A percentile compares a stretch with the other conserved stretches of the same genome.
These are phyloP conservation scores for Elongisporangium undulatum DNA, from an alignment of 352 stramenopile genomes.

Conservation along the genomic window DNA sequence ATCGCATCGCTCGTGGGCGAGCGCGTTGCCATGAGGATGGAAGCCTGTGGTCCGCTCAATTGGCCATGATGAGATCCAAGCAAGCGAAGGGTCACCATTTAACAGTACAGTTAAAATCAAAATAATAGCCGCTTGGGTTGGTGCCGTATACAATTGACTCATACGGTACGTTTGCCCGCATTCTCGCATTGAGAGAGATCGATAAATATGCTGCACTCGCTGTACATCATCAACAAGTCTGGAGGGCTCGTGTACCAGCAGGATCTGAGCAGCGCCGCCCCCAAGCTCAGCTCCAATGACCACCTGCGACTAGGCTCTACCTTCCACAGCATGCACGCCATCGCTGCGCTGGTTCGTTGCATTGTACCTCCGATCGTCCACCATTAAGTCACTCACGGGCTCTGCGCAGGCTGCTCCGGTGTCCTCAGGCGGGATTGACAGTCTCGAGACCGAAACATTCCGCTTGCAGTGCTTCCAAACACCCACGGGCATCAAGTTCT, in stretches of 20 bases:
- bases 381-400: slow-evolving; percentile 3
- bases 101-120: neutral
- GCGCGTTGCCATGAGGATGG: neutral
- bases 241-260: slow-evolving; percentile 92
- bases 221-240: slow-evolving; percentile 95
- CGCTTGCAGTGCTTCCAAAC: slow-evolving; percentile 92
- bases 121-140: neutral
- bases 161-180: neutral
- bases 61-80: neutral
- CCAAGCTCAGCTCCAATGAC: slow-evolving; percentile 89
- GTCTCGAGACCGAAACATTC: slow-evolving; percentile 90
- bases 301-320: slow-evolving; percentile 92
- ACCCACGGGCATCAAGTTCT: slow-evolving; percentile 91
- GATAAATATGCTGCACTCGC: slow-evolving; percentile 84
- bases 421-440: slow-evolving; percentile 85
- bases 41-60: neutral
- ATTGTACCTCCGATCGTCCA: neutral
- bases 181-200: neutral
- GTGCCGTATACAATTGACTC: neutral
- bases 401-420: slow-evolving; percentile 65
- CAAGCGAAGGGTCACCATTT: neutral
- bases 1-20: neutral
- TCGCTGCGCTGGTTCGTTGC: slow-evolving; percentile 63
- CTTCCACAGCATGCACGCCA: slow-evolving; percentile 93
- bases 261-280: slow-evolving; percentile 80